Base-by-base conservation (phyloP, 164 flowering plant species). In the Protea cynaroides region DNA sequence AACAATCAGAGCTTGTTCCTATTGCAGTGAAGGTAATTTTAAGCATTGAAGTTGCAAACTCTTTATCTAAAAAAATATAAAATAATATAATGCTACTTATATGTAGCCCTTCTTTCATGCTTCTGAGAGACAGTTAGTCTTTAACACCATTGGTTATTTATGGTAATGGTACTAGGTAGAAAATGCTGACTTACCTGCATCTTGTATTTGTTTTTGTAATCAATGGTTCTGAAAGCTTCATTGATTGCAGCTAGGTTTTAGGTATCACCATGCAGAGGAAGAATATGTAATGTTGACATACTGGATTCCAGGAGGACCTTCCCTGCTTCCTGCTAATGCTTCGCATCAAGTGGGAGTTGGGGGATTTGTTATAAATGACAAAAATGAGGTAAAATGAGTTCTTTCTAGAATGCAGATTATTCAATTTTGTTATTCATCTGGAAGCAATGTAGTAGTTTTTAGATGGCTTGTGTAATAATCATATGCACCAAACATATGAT, bases 331-430 rank as follows among this genome's bases (percentile, higher is more conserved):
- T 68, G 77, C 77, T 55, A 89, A 89, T 76, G 94, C 98, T 56
- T 79, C 97, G 15, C 97, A 93, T 71, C 92, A 83, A 63, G 92
- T 93, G 8, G 97, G 97, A 23, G 84, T 93, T 43, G 98, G 95
- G n/a, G 90, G 94, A 11, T 90, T 93, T 60, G 96, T 90, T 65
- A 71, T 93, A 63, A 93, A 90, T 67, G 86, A 88, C 18, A 79
- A 76, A 13, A 76, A 84, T 58, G 94, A 93, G 97, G 97, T 89
- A 73, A 29, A 29, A 29, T 29, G 34, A 29, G 34, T 29, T 29
- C 34, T 29, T 5, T 29, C 34, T 29, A 2, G 34, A 29, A 29
- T 29, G 34, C 34, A 29, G 4, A 3, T 29, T 29, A 29, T 29
- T 29, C 34, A 29, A 29, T 29, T 29, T 29, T 3, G 5, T 29